phyloP scores from a whole-genome alignment of 2,329 filamentous ascomycete species.

The Phyllosticta citrichinensis region DNA sequence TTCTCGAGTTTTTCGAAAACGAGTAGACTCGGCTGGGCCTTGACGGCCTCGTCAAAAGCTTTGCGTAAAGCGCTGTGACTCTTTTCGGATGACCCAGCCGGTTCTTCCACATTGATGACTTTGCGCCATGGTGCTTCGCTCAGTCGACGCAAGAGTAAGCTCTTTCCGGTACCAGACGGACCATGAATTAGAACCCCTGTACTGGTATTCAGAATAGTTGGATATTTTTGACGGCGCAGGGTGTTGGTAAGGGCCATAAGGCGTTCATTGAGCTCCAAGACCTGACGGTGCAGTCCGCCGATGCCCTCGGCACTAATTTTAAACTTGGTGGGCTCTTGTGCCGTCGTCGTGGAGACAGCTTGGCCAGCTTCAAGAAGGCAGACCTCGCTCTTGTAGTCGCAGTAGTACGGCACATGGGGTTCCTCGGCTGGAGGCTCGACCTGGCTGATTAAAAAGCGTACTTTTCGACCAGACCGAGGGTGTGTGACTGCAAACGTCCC shows the following conservation, averaged over 20 bases:
- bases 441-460: conserved; percentile 50
- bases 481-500: conserved; percentile 51
- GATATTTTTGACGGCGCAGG: conserved; percentile 4
- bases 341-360: not conserved
- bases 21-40: conserved; percentile 64
- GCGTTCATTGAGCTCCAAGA: conserved; percentile 56
- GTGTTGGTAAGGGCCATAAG: conserved; percentile 33
- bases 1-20: conserved; percentile 69
- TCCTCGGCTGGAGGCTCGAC: conserved; percentile 36
- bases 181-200: conserved; percentile 66
- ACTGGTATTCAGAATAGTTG: not conserved
- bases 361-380: conserved; percentile 13
- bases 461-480: conserved; percentile 44
- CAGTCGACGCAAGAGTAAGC: conserved; percentile 59
- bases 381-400: conserved; percentile 18
- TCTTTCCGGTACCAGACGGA: conserved; percentile 76
- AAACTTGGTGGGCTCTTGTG: conserved; percentile 8
- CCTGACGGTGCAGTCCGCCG: conserved; percentile 57
- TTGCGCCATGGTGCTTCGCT: conserved; percentile 57
- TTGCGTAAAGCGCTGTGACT: conserved; percentile 50
- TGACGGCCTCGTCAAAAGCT: conserved; percentile 58
- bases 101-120: conserved; percentile 50
- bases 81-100: conserved; percentile 29
- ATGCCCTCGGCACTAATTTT: conserved; percentile 37
- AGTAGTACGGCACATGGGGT: conserved; percentile 19